Base-by-base conservation (phyloP, 345 rosid genomes). In the Dovyalis caffra region DNA sequence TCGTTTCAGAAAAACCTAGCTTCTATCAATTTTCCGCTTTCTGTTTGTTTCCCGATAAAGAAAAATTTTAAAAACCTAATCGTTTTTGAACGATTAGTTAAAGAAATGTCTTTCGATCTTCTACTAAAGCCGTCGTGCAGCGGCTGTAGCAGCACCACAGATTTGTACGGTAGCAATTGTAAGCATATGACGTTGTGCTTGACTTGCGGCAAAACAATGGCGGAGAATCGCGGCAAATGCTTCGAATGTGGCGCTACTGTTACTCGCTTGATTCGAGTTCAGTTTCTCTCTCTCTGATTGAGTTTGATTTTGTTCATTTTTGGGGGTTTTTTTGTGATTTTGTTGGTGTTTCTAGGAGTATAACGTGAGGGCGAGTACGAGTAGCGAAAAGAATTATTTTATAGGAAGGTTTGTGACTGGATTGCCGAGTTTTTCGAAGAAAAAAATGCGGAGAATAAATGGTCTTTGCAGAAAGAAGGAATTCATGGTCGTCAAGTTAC, bases 101-200 rank as follows among this genome's bases (percentile, higher is more conserved):
- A 58, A 66, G 51, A 62, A 40, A 95, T 95, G 98, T 87, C 97
- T 79, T 40, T 87, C 62, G 93, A 92, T 83, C 87, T 95, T 61
- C 71, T 84, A 47, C 77, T 95, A 81, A 91, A 90, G 85, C 86
- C 92, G 71, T 78, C 93, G 38, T 95, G 98, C 58, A 73, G 91
- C 26, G 90, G 93, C 35, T 95, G 99, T 57, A 91, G 91, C 64
- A 89, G 96, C 38, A 69, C 83, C 45, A 66, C 86, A 26, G 93
- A 95, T 71, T 82, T 95, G 66, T 95, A 93, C 47, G 99, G 98
- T 47, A 93, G 96, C 86, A 84, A 85, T 40, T 95, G 99, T 74
- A 95, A 89, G 86, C 99, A 95, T 86, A 90, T 95, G 97, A 95
- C 98, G 6, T 75, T 93, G 31, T 95, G 98, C 80, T 83, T 94